Evolutionary conservation across 1,284 basidiomycete genomes (phyloP), one percentile per base, ranked within the genome.

Genomic region (Entoloma clypeatum): DNA sequence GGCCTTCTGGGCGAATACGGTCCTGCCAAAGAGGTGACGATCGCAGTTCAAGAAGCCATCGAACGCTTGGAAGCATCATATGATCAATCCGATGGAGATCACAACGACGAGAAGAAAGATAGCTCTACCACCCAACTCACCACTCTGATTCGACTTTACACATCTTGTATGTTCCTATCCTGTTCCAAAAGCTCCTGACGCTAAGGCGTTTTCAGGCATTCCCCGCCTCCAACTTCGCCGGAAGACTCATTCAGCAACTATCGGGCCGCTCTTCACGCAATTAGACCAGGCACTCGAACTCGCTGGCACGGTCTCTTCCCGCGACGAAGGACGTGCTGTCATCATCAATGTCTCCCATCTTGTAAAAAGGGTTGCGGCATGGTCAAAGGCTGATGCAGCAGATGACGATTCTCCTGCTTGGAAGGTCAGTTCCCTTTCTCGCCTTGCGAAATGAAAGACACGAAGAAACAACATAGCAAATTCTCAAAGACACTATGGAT

Each of bases 21-120:
- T 17, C 73, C 68, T 40, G 64, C 79, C 0, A 84, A 81, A 51
- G 84, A 87, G 54, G 61, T 77, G 2, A 51, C 80, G 5, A 74
- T 87, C 42, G 73, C 76, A 1, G 55, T 69, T 5, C 79, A 85
- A 53, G 84, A 84, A 56, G 63, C 61, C 5, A 46, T 76, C 27
- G 85, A 85, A 53, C 60, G 57, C 11, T 43, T 85, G 5, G 53
- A 61, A 18, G 50, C 44, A 8, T 43, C 49, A n/a, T 43, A 68
- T 3, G 60, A 67, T 13, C 50, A 53, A 4, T 58, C 58, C 0
- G 62, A 64, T 3, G 57, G 63, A 9, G 48, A 52, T 13, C 51
- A 37, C 7, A 11, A 46, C 14, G 54, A 53, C 3, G 45, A 52
- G 13, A 49, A 45, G 19, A 49, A 53, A n/a, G 45, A 51, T 7